Conservation (phyloP, 768 basidiomycete genomes). For the Cystofilobasidium capitatum region DNA sequence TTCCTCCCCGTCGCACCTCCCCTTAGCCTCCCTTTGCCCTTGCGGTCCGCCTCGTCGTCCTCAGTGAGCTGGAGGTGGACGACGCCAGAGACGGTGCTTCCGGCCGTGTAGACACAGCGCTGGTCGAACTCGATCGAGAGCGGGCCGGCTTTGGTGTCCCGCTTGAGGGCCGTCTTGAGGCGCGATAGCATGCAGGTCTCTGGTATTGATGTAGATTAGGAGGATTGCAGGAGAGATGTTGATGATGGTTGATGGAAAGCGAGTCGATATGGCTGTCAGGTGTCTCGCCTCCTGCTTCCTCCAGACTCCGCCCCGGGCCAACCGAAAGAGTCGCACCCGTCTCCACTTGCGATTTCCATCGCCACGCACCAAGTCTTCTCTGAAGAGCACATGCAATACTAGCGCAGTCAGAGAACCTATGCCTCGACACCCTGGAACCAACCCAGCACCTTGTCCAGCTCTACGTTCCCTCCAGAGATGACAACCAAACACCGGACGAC, state of each 20-base stretch:
- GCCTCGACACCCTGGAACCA: neutral
- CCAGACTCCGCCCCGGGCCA: too few species aligned
- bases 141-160: neutral
- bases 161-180: neutral
- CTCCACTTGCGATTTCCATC: too few species aligned
- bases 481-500: neutral
- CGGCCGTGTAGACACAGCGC: neutral
- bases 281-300: too few species aligned
- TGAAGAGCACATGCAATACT: too few species aligned
- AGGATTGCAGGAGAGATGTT: too few species aligned
- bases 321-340: too few species aligned
- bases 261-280: too few species aligned
- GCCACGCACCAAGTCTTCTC: too few species aligned
- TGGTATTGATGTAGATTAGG: too few species aligned
- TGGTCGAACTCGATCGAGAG: conserved; percentile 1
- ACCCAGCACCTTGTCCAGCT: neutral
- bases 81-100: neutral
- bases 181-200: neutral
- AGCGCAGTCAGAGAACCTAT: neutral
- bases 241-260: too few species aligned
- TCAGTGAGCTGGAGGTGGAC: neutral
- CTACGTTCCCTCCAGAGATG: conserved; percentile 4
- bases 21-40: neutral
- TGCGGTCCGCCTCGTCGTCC: neutral
- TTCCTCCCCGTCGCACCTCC: neutral